Percentiles rank a stretch among this genome's conserved stretches.
Evolutionary conservation across 2,329 filamentous ascomycete genomes (phyloP).

Genomic region (Arthrobotrys iridis): DNA sequence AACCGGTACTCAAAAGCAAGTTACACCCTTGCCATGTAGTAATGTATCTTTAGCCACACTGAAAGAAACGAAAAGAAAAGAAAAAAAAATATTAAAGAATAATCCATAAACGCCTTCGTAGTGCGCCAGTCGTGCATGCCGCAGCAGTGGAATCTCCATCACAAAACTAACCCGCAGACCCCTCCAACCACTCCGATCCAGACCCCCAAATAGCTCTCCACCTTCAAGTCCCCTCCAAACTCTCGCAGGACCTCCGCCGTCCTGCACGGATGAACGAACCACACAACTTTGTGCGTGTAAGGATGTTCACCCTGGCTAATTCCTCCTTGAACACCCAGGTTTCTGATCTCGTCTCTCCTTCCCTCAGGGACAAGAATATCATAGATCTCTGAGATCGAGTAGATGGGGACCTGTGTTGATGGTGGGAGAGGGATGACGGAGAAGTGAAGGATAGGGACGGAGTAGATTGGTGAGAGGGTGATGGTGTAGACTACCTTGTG

Average conservation of each 20-base stretch:
- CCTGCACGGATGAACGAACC: constrained; percentile 93
- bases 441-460: constrained; percentile 55
- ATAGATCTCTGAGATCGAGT: constrained; percentile 41
- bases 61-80: too few relatives aligned
- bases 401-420: background rate
- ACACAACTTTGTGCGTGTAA: constrained; percentile 77
- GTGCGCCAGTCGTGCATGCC: background rate
- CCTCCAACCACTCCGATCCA: constrained; percentile 91
- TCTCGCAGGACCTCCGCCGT: constrained; percentile 80
- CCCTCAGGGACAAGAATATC: constrained; percentile 41
- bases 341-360: constrained; percentile 7
- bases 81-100: too few relatives aligned
- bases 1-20: too few relatives aligned
- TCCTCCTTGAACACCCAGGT: constrained; percentile 24
- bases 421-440: constrained; percentile 19
- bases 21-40: too few relatives aligned
- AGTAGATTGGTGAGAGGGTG: constrained; percentile 55
- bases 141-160: background rate
- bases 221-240: constrained; percentile 62
- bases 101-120: background rate
- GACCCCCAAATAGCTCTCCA: constrained; percentile 78
- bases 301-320: constrained; percentile 74
- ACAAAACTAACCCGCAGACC: constrained; percentile 78
- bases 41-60: too few relatives aligned
- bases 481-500: constrained; percentile 52